A percentile compares a stretch with the other conserved stretches of the same genome.
Conservation (phyloP, 164 flowering plant species). For the Paratinospora sagittata region DNA sequence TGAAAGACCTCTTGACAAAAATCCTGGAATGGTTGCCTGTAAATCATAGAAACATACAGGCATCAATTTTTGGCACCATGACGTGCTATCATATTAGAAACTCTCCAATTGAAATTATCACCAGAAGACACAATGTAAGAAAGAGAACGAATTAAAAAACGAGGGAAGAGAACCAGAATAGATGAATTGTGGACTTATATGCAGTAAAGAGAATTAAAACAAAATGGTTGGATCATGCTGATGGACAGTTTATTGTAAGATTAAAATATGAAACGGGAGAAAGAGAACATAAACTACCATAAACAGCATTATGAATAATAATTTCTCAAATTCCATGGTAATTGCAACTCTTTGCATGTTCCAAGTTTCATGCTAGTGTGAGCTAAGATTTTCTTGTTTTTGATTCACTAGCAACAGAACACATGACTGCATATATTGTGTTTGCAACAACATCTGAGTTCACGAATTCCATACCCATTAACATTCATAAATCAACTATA, state of each 20-base stretch:
- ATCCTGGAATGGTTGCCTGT: constrained; percentile 86
- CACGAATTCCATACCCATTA: no score
- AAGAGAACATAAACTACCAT: no score
- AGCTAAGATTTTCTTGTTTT: background rate
- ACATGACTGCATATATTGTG: background rate
- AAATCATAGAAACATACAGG: background rate
- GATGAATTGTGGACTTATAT: background rate
- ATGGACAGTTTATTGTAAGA: no score
- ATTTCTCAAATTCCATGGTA: background rate
- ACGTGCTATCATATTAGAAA: background rate
- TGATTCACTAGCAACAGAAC: background rate
- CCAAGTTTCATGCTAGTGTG: background rate
- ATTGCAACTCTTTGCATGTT: background rate
- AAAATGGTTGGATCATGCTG: no score
- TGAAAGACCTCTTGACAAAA: constrained; percentile 65
- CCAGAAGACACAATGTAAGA: background rate
- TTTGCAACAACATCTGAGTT: no score
- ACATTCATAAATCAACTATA: no score
- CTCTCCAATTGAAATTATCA: background rate
- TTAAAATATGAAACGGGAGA: no score
- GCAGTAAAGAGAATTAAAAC: no score
- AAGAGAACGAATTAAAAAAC: no score
- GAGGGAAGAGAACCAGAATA: no score
- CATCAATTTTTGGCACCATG: background rate
- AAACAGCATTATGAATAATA: background rate